Evolutionary conservation across 1,284 basidiomycete species (phyloP).

Genomic region (Meira nashicola): DNA sequence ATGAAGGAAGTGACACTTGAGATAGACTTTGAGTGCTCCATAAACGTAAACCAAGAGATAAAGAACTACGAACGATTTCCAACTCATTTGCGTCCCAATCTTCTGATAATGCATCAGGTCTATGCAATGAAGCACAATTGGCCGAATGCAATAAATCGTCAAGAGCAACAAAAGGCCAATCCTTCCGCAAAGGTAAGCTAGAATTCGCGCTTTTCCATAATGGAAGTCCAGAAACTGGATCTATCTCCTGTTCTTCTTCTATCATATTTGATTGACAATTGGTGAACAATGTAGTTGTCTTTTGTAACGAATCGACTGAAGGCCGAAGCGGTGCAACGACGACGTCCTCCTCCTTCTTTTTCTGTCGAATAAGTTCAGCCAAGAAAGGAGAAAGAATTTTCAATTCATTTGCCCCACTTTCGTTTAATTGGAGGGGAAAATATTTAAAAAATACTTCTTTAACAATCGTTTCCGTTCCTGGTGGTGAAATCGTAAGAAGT

Average conservation of each 20-base stretch:
- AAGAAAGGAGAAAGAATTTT: conserved; percentile 9
- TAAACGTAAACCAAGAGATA: conserved; percentile 54
- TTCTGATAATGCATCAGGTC: conserved; percentile 67
- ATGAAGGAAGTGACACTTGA: conserved; percentile 14
- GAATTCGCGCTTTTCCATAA: conserved; percentile 51
- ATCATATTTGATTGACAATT: neutral
- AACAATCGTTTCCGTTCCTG: too few relatives aligned
- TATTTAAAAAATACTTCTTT: too few relatives aligned
- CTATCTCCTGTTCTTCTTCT: conserved; percentile 21
- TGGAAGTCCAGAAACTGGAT: conserved; percentile 50
- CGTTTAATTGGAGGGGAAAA: too few relatives aligned
- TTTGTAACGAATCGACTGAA: neutral
- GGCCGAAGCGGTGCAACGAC: neutral
- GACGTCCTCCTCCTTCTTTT: neutral
- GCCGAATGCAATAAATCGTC: conserved; percentile 66
- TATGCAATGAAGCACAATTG: conserved; percentile 50
- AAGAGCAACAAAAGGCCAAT: conserved; percentile 71
- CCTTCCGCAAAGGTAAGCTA: conserved; percentile 65
- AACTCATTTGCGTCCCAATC: conserved; percentile 76
- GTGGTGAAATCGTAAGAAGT: too few relatives aligned
- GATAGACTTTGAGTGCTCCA: neutral
- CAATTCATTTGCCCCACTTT: conserved; percentile 56
- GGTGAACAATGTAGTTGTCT: neutral
- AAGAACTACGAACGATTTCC: conserved; percentile 69
- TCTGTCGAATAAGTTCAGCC: neutral